phyloP scores from a whole-genome alignment of 306 rosid species.

The Geum urbanum region DNA sequence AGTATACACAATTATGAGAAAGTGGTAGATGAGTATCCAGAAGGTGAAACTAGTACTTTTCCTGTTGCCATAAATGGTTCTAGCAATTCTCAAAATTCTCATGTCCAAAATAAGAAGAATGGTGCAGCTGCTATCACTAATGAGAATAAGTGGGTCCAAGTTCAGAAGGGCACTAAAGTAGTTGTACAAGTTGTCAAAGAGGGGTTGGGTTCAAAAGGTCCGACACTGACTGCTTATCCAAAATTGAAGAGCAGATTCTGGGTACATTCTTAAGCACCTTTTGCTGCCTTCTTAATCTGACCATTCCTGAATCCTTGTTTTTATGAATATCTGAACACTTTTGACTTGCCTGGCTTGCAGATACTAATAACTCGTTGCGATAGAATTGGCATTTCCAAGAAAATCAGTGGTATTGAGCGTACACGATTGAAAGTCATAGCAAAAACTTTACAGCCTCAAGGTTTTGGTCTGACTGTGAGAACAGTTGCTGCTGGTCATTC shows the following conservation, averaged over 20 bases:
- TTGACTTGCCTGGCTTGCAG: slow-evolving; percentile 50
- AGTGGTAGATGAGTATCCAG: slow-evolving; percentile 55
- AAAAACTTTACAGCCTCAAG: slow-evolving; percentile 88
- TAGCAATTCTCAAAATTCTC: slow-evolving; percentile 38
- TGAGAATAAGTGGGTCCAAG: slow-evolving; percentile 69
- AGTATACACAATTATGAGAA: slow-evolving; percentile 55
- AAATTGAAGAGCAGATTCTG: slow-evolving; percentile 92
- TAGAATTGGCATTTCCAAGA: slow-evolving; percentile 83
- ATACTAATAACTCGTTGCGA: slow-evolving; percentile 57
- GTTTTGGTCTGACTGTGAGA: slow-evolving; percentile 93
- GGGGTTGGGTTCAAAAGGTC: slow-evolving; percentile 92
- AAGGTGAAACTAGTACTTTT: slow-evolving; percentile 40
- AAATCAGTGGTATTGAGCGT: slow-evolving; percentile 78
- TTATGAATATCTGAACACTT: slow-evolving; percentile 14
- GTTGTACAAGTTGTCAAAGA: slow-evolving; percentile 95
- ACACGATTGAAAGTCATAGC: slow-evolving; percentile 84
- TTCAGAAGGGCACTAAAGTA: slow-evolving; percentile 82
- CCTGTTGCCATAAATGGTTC: slow-evolving; percentile 45
- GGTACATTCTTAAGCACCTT: slow-evolving; percentile 45
- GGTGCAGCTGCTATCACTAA: slow-evolving; percentile 22
- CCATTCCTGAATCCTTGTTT: slow-evolving; percentile 8
- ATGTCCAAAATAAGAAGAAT: slow-evolving; percentile 45
- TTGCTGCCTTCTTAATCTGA: neutral
- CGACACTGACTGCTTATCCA: slow-evolving; percentile 79
- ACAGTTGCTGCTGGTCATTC: slow-evolving; percentile 94